Percentiles rank a stretch among this genome's conserved stretches.
Conservation (phyloP, 371 early-diverging fungal genomes). For the Mucor lusitanicus region DNA sequence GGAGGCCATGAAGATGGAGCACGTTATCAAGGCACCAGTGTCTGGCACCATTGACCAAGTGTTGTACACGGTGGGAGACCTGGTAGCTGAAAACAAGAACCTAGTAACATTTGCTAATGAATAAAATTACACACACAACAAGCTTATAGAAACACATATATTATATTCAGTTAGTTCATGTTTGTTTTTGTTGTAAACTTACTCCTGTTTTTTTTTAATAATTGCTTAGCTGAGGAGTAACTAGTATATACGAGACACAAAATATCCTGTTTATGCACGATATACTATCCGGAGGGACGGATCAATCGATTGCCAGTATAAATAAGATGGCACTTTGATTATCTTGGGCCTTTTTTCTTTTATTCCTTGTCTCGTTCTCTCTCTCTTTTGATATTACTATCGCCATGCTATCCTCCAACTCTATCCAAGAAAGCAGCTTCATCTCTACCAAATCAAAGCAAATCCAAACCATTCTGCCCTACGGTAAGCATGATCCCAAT, state of each 20-base stretch:
- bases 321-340: not conserved
- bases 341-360: not conserved
- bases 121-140: conserved; percentile 1
- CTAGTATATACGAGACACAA: not conserved
- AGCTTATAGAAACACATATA: not conserved
- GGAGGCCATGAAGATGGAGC: conserved; percentile 99
- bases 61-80: conserved; percentile 80
- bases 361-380: not conserved
- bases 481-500: conserved; percentile 14
- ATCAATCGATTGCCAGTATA: not conserved
- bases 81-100: conserved; percentile 86
- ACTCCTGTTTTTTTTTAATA: not conserved
- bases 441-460: conserved; percentile 9
- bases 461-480: conserved; percentile 12
- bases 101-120: conserved; percentile 73
- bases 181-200: not conserved
- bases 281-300: not conserved
- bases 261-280: conserved; percentile 12
- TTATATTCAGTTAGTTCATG: not conserved
- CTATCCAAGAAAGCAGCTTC: conserved; percentile 11
- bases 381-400: not conserved
- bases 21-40: conserved; percentile 85
- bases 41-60: conserved; percentile 78
- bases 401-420: not conserved
- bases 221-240: not conserved